Evolutionary conservation across 192 early-diverging fungal genomes (phyloP), one percentile per base, ranked within the genome.

Genomic region (Radiomyces spectabilis): DNA sequence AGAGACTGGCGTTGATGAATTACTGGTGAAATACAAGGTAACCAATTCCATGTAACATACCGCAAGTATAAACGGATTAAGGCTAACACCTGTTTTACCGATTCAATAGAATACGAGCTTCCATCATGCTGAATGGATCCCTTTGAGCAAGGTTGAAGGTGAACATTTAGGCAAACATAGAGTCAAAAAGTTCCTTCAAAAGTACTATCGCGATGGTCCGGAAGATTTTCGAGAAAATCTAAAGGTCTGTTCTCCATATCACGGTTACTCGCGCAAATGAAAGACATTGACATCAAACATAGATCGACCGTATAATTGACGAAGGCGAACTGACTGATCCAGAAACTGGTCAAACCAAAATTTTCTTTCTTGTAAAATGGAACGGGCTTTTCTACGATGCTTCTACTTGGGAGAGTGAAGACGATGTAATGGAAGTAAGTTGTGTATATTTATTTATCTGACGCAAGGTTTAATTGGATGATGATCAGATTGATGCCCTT

Each of bases 1-100:
- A 3, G 58, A 62, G 15, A 65, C 71, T 12, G 77, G 67, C 24
- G 51, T 64, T n/a, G 78, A 83, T 49, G 78, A 88, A 53, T 58
- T 92, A 16, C 59, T 86, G 38, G 81, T 89, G 38, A 92, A 92
- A 67, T 88, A 85, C 77, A 92, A 91, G 79, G 84, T 84, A 74
- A 57, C 37, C 3, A 35, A 13, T n/a, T n/a, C n/a, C n/a, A n/a
- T n/a, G n/a, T n/a, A n/a, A n/a, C n/a, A n/a, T n/a, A n/a, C n/a
- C n/a, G n/a, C n/a, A n/a, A n/a, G n/a, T n/a, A n/a, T n/a, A n/a
- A n/a, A n/a, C n/a, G n/a, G n/a, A n/a, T n/a, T n/a, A n/a, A n/a
- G n/a, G n/a, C n/a, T n/a, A n/a, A n/a, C n/a, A n/a, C n/a, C n/a
- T n/a, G n/a, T n/a, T n/a, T n/a, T n/a, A n/a, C n/a, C n/a, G n/a